Conservation (phyloP, 148 eudicot genomes). For the Rhododendron vialii region DNA sequence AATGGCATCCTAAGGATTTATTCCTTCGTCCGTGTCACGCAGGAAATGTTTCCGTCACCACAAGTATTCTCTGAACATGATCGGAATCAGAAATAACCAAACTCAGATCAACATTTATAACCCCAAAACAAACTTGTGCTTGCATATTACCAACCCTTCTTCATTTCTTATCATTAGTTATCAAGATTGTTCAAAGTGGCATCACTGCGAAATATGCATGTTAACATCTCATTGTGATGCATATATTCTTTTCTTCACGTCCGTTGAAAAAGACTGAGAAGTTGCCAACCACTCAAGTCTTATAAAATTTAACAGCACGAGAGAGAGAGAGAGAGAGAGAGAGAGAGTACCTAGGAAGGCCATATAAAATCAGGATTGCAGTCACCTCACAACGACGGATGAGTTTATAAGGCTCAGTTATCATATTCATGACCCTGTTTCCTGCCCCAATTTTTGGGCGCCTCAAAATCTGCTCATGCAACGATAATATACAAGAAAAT, state of each 20-base stretch:
- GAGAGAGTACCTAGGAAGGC: constrained; percentile 67
- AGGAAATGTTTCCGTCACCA: neutral
- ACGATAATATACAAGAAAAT: neutral
- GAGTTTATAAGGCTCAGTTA: constrained; percentile 60
- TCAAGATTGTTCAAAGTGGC: neutral
- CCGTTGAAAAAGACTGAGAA: neutral
- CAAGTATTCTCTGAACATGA: neutral
- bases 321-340: neutral
- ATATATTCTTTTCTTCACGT: neutral
- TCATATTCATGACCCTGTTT: constrained; percentile 42
- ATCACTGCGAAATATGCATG: neutral
- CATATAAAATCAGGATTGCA: constrained; percentile 70
- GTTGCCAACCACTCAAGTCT: neutral
- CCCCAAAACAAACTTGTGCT: neutral
- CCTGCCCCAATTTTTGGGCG: constrained; percentile 54
- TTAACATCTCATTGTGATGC: neutral
- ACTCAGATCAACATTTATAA: neutral
- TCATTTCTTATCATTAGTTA: neutral
- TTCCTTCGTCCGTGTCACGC: neutral
- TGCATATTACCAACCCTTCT: neutral
- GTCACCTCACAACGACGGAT: constrained; percentile 80
- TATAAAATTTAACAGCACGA: neutral
- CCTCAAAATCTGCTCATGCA: constrained; percentile 34
- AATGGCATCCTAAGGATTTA: neutral
- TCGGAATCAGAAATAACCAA: neutral